Percentiles rank a stretch among this genome's conserved stretches.
phyloP scores from a whole-genome alignment of 1,284 basidiomycete genomes.

The Laetiporus sulphureus region DNA sequence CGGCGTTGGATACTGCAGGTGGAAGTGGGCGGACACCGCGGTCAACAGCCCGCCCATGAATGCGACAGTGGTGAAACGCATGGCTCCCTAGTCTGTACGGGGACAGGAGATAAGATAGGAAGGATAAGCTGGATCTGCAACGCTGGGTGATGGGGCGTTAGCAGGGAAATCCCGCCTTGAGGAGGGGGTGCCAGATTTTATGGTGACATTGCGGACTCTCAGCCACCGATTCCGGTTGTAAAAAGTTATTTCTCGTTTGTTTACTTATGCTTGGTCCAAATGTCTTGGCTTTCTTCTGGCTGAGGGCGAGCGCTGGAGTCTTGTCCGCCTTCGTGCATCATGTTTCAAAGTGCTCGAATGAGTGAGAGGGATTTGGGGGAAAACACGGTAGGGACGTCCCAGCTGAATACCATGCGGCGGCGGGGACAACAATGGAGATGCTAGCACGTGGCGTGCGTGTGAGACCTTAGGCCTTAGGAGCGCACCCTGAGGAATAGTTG shows the following conservation, averaged over 20 bases:
- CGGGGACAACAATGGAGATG: too few relatives aligned
- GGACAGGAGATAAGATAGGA: too few relatives aligned
- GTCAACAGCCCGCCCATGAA: conserved; percentile 21
- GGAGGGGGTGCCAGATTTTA: conserved; percentile 6
- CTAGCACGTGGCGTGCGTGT: too few relatives aligned
- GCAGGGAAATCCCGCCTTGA: conserved; percentile 4
- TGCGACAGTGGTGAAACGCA: conserved; percentile 29
- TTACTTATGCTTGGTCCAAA: too few relatives aligned
- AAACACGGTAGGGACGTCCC: too few relatives aligned
- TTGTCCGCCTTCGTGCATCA: neutral
- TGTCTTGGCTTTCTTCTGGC: conserved; percentile 12
- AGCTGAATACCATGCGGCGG: too few relatives aligned
- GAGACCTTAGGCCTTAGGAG: too few relatives aligned
- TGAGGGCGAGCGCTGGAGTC: neutral
- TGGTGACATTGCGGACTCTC: conserved; percentile 5
- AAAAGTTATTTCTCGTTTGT: conserved; percentile 33
- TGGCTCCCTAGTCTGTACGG: conserved; percentile 15
- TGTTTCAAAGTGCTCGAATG: too few relatives aligned
- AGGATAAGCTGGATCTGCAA: too few relatives aligned
- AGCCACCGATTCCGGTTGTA: conserved; percentile 6
- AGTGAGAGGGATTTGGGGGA: too few relatives aligned
- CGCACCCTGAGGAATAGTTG: too few relatives aligned
- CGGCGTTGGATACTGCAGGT: conserved; percentile 57
- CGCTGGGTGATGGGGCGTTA: conserved; percentile 5
- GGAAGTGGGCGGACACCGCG: conserved; percentile 59